Base-by-base conservation (phyloP, 768 basidiomycete genomes). In the Russula sp. region DNA sequence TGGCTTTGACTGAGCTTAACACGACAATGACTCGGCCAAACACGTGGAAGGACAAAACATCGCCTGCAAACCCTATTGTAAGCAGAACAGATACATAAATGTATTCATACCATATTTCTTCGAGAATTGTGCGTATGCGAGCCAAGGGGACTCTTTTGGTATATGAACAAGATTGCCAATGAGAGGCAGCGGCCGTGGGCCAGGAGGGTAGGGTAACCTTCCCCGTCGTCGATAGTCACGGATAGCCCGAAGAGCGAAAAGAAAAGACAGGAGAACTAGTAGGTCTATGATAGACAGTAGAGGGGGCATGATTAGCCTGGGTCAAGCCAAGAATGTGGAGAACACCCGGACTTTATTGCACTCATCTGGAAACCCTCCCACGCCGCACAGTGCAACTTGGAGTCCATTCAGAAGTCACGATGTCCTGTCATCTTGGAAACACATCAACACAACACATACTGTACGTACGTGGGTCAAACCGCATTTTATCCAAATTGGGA, bases 11-110 rank as follows among this genome's bases (percentile, higher is more conserved):
- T 58, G 77, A 77, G 70, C 79, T 83, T 39, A 85, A 71, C 55
- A 86, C 71, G 55, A 85, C 66, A 70, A 82, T 76, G 14, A 78
- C 75, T 59, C 78, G 79, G 31, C 78, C 76, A 39, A 85, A 70
- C 31, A 82, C 62, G 42, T 71, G 70, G 52, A 77, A 58, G 62
- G 39, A 37, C 11, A 61, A 2, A 13, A n/a, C 20, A 22, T 58
- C 20, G 35, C 20, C 54, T 45, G 27, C 11, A 13, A 4, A 9
- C 13, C 20, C 2, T 42, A 13, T 49, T 48, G 9, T 39, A 20
- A 20, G 39, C 3, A 44, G 31, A 14, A 55, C 4, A 5, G 16
- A 40, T 47, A n/a, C 48, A 16, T 8, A 37, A 37, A 37, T 27
- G 27, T 3, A 7, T 8, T 1, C 44, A 5, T 44, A 59, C 58